Conservation (phyloP, 1,284 basidiomycete genomes). For the Tranzscheliella williamsii region DNA sequence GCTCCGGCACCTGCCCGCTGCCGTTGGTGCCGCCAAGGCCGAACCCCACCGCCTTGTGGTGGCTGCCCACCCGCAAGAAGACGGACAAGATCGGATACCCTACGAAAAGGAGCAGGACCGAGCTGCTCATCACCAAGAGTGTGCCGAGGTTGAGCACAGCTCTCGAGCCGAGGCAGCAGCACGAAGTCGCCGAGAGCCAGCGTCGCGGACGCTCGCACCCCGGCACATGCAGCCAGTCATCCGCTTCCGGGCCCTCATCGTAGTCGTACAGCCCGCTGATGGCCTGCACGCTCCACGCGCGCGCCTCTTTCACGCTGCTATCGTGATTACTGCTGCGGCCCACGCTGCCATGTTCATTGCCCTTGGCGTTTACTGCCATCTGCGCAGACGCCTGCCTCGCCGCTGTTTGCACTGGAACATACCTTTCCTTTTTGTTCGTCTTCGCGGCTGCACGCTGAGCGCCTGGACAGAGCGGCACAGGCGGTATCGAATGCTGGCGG, state of each 20-base stretch:
- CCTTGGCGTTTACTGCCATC: no score
- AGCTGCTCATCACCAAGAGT: constrained; percentile 7
- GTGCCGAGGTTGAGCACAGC: constrained; percentile 21
- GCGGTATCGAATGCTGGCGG: no score
- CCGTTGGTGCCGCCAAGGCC: constrained; percentile 71
- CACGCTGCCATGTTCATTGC: no score
- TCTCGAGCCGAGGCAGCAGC: constrained; percentile 2
- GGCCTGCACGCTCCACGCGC: background rate
- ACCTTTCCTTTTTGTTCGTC: no score
- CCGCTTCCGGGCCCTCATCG: constrained; percentile 10
- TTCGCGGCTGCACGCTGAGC: no score
- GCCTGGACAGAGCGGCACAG: no score
- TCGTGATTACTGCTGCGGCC: no score
- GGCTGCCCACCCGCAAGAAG: background rate
- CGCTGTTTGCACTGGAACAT: no score
- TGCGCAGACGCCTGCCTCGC: no score
- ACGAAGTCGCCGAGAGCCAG: no score
- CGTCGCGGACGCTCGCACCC: constrained; percentile 7
- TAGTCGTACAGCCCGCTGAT: constrained; percentile 27
- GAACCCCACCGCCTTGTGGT: constrained; percentile 10
- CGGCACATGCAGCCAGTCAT: constrained; percentile 18
- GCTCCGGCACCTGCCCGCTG: constrained; percentile 38
- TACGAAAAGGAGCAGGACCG: constrained; percentile 30
- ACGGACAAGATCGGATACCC: constrained; percentile 30
- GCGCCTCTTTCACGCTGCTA: no score